These are phyloP conservation scores for Russula vinacea DNA, from an alignment of 768 basidiomycete species.

Conservation along the genomic window DNA sequence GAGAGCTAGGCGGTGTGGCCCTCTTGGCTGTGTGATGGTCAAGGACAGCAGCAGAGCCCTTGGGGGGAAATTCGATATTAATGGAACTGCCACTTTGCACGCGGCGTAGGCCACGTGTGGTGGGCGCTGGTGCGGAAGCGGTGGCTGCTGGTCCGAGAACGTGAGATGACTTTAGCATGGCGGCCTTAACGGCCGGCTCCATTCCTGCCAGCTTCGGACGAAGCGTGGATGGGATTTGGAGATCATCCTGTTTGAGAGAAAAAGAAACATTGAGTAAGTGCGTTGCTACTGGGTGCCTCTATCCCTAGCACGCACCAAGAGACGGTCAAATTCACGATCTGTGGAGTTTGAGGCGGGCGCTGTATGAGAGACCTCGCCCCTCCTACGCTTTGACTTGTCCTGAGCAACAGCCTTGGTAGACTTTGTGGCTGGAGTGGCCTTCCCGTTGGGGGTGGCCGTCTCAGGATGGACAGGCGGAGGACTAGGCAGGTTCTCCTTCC, in stretches of 20 bases:
- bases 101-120: conserved; percentile 60
- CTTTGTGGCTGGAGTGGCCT: conserved; percentile 32
- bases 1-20: background rate
- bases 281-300: background rate
- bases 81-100: conserved; percentile 74
- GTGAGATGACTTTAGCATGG: conserved; percentile 86
- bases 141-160: conserved; percentile 36
- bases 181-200: conserved; percentile 83
- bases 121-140: conserved; percentile 38
- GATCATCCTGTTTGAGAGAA: conserved; percentile 60
- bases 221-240: conserved; percentile 78
- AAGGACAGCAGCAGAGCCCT: conserved; percentile 13
- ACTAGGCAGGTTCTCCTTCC: conserved; percentile 60
- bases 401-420: conserved; percentile 40
- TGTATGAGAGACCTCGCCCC: conserved; percentile 32
- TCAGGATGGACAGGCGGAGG: conserved; percentile 30
- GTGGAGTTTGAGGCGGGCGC: conserved; percentile 43
- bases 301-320: conserved; percentile 55
- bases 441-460: conserved; percentile 33
- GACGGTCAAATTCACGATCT: conserved; percentile 72
- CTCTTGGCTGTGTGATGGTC: conserved; percentile 17
- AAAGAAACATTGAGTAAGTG: background rate
- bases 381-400: conserved; percentile 43
- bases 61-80: conserved; percentile 47
- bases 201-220: conserved; percentile 77